Conservation (phyloP, 1,284 basidiomycete genomes). For the Melampsora occidentalis region DNA sequence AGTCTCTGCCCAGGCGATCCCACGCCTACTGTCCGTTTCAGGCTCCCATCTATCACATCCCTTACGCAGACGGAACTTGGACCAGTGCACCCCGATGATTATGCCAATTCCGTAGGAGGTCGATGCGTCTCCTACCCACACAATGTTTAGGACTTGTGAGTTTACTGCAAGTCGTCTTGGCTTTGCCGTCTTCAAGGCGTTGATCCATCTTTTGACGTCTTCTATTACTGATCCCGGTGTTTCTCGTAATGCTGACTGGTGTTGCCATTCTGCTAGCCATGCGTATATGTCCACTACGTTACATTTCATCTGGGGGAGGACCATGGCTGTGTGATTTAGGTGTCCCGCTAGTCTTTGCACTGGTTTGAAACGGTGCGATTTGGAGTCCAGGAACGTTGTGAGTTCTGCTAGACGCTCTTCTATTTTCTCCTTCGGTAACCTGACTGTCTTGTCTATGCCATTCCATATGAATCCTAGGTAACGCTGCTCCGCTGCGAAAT, state of each 20-base stretch:
- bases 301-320: not conserved
- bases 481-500: not conserved
- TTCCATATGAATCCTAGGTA: not conserved
- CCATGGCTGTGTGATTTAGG: not conserved
- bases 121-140: conserved; percentile 7
- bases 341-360: not conserved
- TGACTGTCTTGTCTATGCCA: not conserved
- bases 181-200: not conserved
- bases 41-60: not conserved
- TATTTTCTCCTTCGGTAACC: not conserved
- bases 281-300: not conserved
- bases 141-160: not conserved
- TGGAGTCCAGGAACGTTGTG: not conserved
- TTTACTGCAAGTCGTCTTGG: not conserved
- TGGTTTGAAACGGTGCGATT: not conserved
- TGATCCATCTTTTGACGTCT: not conserved
- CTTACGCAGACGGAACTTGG: not conserved
- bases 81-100: not conserved
- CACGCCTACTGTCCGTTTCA: no score
- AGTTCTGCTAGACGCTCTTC: not conserved
- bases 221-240: not conserved
- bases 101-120: conserved; percentile 1
- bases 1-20: conserved; percentile 12
- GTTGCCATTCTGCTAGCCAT: not conserved
- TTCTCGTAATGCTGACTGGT: not conserved